Base-by-base conservation (phyloP, 805 yeast species). In the Allodekkera sacchari region DNA sequence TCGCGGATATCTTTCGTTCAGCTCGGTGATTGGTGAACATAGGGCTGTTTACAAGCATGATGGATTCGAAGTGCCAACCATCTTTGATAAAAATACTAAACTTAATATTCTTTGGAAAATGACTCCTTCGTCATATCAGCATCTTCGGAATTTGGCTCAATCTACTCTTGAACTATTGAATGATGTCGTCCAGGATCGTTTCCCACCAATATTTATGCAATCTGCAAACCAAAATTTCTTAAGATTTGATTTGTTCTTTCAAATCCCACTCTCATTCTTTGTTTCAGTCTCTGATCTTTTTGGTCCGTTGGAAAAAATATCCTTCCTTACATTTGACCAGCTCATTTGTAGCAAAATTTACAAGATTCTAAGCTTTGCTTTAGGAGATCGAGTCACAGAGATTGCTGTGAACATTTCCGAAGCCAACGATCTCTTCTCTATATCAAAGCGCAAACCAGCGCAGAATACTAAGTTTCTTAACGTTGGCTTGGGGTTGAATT, bases 171-270 rank as follows among this genome's bases (percentile, higher is more conserved):
- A 53, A 4, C 63, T 83, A 45, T 66, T 89, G 36, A 77, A 78
- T 45, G 95, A 89, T 50, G 80, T 77, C 20, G 80, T 83, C 4
- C 74, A 69, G 34, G 97, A 89, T 55, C 73, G 94, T 49, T 89
- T 89, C 52, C 81, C 77, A 38, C 67, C 76, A 15, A 71, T 88
- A 8, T 83, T 89, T 45, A 63, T 92, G 45, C 72, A 70, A 30
- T 75, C 74, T 38, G 63, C 77, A 19, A 65, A 64, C 29, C 48
- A 65, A 42, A 66, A 66, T 35, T 52, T 69, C 41, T 48, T 85
- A 47, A 76, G 77, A 40, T 83, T 70, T 50, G 98, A 89, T 59
- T 48, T 75, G 31, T 57, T 66, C 7, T 50, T 87, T 32, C 64
- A 66, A 21, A 48, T 87, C 11, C 68, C 78, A 14, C 52, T 69